phyloP scores from a whole-genome alignment of 1,284 basidiomycete species.

The Boletus semigastroideus region DNA sequence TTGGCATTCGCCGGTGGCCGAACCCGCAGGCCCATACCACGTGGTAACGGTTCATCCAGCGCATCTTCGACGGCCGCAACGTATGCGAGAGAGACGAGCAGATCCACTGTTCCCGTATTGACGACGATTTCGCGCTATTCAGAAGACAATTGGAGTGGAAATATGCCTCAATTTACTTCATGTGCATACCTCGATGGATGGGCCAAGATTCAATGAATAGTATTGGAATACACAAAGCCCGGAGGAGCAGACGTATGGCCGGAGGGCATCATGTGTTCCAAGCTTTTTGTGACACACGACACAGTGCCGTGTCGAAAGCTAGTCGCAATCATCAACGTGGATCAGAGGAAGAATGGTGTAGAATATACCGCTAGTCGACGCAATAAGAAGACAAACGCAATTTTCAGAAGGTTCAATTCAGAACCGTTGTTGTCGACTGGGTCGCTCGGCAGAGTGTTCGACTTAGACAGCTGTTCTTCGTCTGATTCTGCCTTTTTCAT shows the following conservation, averaged over 20 bases:
- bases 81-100: constrained; percentile 61
- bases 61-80: constrained; percentile 48
- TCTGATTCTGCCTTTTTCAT: constrained; percentile 45
- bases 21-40: constrained; percentile 58
- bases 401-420: constrained; percentile 53
- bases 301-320: constrained; percentile 64
- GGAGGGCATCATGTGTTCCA: constrained; percentile 52
- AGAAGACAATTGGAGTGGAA: background rate
- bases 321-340: background rate
- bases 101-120: constrained; percentile 56
- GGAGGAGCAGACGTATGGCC: constrained; percentile 63
- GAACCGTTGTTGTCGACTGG: constrained; percentile 39
- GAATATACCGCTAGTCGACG: constrained; percentile 53
- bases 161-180: background rate
- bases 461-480: constrained; percentile 41
- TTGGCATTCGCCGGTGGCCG: constrained; percentile 27
- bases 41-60: constrained; percentile 55
- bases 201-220: constrained; percentile 57
- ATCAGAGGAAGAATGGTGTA: background rate
- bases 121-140: constrained; percentile 60
- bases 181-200: constrained; percentile 56
- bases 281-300: constrained; percentile 62
- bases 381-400: constrained; percentile 58
- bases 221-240: constrained; percentile 65
- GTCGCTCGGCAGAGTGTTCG: constrained; percentile 51